phyloP scores from a whole-genome alignment of 2,329 filamentous ascomycete genomes.

The Arachnomyces sp. region DNA sequence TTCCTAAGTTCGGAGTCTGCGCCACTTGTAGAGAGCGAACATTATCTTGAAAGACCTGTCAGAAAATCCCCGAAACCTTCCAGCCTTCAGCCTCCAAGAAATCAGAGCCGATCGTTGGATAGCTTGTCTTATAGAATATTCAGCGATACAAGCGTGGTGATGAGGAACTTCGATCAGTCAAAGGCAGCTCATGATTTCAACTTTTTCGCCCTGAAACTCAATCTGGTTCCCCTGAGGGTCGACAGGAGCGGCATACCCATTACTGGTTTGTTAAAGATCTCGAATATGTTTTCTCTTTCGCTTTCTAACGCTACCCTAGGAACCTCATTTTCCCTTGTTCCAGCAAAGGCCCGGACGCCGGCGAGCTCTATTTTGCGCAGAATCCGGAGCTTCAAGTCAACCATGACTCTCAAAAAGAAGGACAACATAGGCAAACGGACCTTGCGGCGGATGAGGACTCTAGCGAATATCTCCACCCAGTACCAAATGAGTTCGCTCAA shows the following conservation, averaged over 20 bases:
- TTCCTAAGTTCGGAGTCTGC: too few species aligned
- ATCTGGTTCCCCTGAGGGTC: slow-evolving; percentile 15
- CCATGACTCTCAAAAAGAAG: slow-evolving; percentile 18
- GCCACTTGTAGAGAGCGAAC: too few species aligned
- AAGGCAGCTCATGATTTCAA: slow-evolving; percentile 26
- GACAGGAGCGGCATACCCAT: slow-evolving; percentile 4
- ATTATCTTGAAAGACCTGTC: too few species aligned
- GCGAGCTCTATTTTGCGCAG: slow-evolving; percentile 15
- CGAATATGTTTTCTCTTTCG: too few species aligned
- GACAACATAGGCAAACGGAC: slow-evolving; percentile 13
- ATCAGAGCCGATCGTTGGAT: slow-evolving; percentile 16
- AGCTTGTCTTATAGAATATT: slow-evolving; percentile 16
- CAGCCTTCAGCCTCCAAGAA: slow-evolving; percentile 8
- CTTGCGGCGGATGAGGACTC: slow-evolving; percentile 34
- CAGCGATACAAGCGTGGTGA: slow-evolving; percentile 15
- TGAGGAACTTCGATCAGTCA: slow-evolving; percentile 18
- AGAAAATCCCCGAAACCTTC: slow-evolving; percentile 8
- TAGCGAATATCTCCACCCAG: slow-evolving; percentile 24
- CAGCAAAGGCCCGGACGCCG: too few species aligned
- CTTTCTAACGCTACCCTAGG: too few species aligned
- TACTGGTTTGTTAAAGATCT: slow-evolving; percentile 6
- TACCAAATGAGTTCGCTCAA: slow-evolving; percentile 26
- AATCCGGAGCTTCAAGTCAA: slow-evolving; percentile 30
- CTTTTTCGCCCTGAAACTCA: slow-evolving; percentile 17
- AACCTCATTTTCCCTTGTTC: too few species aligned